Evolutionary conservation across 2,329 filamentous ascomycete species (phyloP), one percentile per base, ranked within the genome.

Genomic region (Diaporthe velutina): DNA sequence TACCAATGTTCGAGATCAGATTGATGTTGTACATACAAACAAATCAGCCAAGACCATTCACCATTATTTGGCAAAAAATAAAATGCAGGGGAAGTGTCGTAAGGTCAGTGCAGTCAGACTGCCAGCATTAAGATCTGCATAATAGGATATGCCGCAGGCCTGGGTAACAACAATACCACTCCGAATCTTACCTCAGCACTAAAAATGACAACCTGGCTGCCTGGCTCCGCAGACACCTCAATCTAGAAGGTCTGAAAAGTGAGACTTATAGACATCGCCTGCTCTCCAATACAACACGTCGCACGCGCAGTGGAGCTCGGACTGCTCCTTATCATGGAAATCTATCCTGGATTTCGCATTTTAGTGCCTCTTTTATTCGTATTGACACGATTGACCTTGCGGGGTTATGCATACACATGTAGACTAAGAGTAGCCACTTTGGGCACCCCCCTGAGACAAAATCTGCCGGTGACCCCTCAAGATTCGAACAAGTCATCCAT

Each of bases 161-260:
- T n/a, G n/a, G n/a, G 38, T 61, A 30, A 61, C n/a, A 61, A 22
- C 38, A 30, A 42, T 61, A 61, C 58, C 58, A 61, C 58, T 45
- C 33, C 13, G 19, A 10, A 15, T 38, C 58, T 61, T 61, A 61
- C 40, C 58, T 61, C 58, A 61, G 58, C 58, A 22, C 58, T 61
- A 61, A 61, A 45, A 17, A 61, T 35, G 58, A 19, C 10, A 28
- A 28, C n/a, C 17, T 19, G 2, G 10, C 12, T 25, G 19, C n/a
- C 17, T 19, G 2, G 10, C 12, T 25, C 28, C 8, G 38, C 30
- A 35, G 5, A 52, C 4, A 52, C 7, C 48, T 52, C 35, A 38
- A 38, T 38, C 35, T 52, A 52, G 48, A 52, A 52, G 9, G 48
- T 25, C 48, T 28, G 48, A 54, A 30, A 28, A 30, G 4, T 30